phyloP scores from a whole-genome alignment of 2,329 filamentous ascomycete genomes.

The Pseudogymnoascus sp. region DNA sequence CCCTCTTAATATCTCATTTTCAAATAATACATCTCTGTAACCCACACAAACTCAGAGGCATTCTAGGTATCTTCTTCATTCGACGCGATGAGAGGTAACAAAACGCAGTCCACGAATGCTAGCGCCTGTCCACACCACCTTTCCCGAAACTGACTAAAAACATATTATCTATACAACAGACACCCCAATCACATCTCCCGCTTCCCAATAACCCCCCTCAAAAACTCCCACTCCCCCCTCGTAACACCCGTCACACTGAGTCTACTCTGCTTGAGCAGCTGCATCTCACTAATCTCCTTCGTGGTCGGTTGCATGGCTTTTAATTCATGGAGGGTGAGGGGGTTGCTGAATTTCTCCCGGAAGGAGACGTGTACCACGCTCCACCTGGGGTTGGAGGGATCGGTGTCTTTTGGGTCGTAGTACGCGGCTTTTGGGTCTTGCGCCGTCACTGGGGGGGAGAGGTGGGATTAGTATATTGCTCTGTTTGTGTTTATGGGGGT shows the following conservation, averaged over 20 bases:
- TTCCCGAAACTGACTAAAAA: neutral
- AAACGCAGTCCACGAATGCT: too few relatives aligned
- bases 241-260: conserved; percentile 70
- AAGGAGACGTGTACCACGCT: conserved; percentile 84
- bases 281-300: conserved; percentile 59
- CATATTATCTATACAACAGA: neutral
- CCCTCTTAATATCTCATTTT: too few relatives aligned
- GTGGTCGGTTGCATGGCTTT: conserved; percentile 40
- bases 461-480: too few relatives aligned
- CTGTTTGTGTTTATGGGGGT: too few relatives aligned
- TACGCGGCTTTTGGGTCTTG: conserved; percentile 68
- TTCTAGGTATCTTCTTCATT: too few relatives aligned
- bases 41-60: too few relatives aligned
- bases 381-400: conserved; percentile 64
- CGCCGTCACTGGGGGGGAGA: conserved; percentile 61
- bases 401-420: conserved; percentile 68
- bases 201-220: conserved; percentile 44
- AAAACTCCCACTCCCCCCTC: conserved; percentile 54
- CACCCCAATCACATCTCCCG: conserved; percentile 24
- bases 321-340: conserved; percentile 63
- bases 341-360: conserved; percentile 66
- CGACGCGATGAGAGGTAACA: too few relatives aligned
- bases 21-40: too few relatives aligned
- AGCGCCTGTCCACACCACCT: too few relatives aligned
- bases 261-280: conserved; percentile 72